Conservation (phyloP, 2,329 filamentous ascomycete genomes). For the Pestalotiopsis sp. region DNA sequence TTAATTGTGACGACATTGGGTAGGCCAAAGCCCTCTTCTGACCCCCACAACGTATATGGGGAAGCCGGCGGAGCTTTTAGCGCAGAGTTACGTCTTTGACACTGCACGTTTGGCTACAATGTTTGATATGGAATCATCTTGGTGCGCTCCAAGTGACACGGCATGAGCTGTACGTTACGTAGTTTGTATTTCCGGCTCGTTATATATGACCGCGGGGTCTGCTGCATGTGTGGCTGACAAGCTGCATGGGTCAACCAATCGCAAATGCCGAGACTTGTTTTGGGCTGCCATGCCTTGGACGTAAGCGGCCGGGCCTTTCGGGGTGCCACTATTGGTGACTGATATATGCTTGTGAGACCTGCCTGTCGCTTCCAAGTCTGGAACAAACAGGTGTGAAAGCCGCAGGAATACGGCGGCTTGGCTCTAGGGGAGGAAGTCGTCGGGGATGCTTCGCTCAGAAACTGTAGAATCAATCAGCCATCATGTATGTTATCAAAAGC, state of each 20-base stretch:
- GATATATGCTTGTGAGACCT: background rate
- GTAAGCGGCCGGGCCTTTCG: background rate
- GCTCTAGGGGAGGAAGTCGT: background rate
- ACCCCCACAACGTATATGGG: background rate
- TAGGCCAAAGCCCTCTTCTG: background rate
- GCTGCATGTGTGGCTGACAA: conserved; percentile 1
- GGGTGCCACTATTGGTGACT: background rate
- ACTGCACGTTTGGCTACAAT: background rate
- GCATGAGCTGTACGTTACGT: background rate
- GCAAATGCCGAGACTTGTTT: background rate
- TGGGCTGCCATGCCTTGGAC: background rate
- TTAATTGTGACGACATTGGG: conserved; percentile 1
- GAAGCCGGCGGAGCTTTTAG: background rate
- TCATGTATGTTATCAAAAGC: background rate
- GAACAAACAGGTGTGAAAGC: background rate
- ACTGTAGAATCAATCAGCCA: background rate
- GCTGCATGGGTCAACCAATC: background rate
- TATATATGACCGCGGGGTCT: conserved; percentile 8
- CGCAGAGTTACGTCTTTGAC: background rate
- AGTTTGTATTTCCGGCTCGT: background rate
- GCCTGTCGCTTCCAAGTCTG: background rate
- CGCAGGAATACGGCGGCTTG: background rate
- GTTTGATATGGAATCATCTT: background rate
- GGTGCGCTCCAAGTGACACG: background rate
- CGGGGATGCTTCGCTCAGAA: background rate